phyloP scores from a whole-genome alignment of 1,284 basidiomycete genomes.

The Naganishia albida region DNA sequence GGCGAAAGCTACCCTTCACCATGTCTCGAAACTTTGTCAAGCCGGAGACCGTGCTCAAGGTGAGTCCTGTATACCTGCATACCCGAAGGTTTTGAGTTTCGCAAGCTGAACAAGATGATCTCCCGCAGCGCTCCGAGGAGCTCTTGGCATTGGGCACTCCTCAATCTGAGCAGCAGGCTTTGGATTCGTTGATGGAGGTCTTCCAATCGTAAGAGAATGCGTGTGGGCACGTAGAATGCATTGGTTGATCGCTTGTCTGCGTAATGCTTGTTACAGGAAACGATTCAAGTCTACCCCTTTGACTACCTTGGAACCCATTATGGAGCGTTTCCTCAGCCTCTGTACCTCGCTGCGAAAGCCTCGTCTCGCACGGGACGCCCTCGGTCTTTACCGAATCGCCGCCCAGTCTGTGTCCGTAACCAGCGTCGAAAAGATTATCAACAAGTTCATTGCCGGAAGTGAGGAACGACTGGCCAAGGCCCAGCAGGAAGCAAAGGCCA shows the following conservation, averaged over 20 bases:
- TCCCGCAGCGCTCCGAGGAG: conserved; percentile 52
- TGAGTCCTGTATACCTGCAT: conserved; percentile 36
- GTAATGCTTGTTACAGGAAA: conserved; percentile 57
- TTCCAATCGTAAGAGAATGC: conserved; percentile 49
- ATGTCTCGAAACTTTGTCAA: conserved; percentile 55
- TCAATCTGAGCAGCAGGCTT: conserved; percentile 52
- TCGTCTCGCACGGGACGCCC: conserved; percentile 87
- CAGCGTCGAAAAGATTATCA: conserved; percentile 91
- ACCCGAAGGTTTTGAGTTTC: background rate
- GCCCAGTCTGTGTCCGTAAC: conserved; percentile 88
- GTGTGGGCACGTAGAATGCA: background rate
- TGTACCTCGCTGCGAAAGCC: conserved; percentile 95
- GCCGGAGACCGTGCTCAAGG: conserved; percentile 56
- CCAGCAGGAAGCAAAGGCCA: conserved; percentile 64
- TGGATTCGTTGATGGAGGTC: conserved; percentile 54
- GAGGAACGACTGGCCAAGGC: conserved; percentile 86
- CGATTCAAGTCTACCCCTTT: conserved; percentile 91
- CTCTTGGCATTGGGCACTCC: conserved; percentile 52
- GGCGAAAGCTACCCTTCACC: conserved; percentile 28
- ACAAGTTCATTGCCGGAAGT: conserved; percentile 81
- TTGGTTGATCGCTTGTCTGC: conserved; percentile 1
- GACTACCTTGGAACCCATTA: conserved; percentile 88
- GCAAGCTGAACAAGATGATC: background rate
- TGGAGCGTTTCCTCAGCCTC: conserved; percentile 80
- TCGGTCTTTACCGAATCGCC: conserved; percentile 91